Conservation (phyloP, 2,329 filamentous ascomycete genomes). For the Colletotrichum magnum region DNA sequence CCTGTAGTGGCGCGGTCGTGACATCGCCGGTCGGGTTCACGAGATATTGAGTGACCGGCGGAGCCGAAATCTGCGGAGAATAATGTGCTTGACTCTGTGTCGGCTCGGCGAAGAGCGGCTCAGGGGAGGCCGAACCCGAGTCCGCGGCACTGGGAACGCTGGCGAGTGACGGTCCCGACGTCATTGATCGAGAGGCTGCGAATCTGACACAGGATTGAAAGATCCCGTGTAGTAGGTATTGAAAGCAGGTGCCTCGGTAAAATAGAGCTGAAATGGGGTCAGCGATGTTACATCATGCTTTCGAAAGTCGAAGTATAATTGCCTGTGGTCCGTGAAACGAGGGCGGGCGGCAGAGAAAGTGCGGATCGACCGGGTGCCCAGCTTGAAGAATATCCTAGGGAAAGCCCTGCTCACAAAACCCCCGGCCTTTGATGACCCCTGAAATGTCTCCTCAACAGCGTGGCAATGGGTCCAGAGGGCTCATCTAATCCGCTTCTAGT, state of each 20-base stretch:
- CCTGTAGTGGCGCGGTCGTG: slow-evolving; percentile 44
- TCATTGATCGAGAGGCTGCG: slow-evolving; percentile 12
- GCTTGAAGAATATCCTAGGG: slow-evolving; percentile 22
- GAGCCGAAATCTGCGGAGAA: not conserved
- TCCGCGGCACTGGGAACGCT: slow-evolving; percentile 28
- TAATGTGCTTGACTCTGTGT: not conserved
- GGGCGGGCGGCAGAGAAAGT: not conserved
- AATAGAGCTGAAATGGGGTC: not conserved
- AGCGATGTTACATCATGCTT: slow-evolving; percentile 14
- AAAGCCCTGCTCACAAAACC: slow-evolving; percentile 20
- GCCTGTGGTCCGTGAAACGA: not conserved
- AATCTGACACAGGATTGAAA: no score
- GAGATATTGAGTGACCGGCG: slow-evolving; percentile 30
- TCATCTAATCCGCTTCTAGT: slow-evolving; percentile 21
- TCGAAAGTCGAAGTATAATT: slow-evolving; percentile 1
- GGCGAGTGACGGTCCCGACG: slow-evolving; percentile 11
- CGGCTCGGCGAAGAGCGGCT: not conserved
- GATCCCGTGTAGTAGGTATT: no score
- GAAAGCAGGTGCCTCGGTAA: no score
- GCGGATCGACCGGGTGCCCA: slow-evolving; percentile 31
- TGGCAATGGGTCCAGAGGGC: slow-evolving; percentile 5
- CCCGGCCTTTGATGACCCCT: not conserved
- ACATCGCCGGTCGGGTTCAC: slow-evolving; percentile 41
- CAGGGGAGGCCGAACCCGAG: slow-evolving; percentile 8
- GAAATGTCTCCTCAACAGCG: slow-evolving; percentile 3